Evolutionary conservation across 441 rosid genomes (phyloP).

Genomic region (Gossypium schwendimanii): DNA sequence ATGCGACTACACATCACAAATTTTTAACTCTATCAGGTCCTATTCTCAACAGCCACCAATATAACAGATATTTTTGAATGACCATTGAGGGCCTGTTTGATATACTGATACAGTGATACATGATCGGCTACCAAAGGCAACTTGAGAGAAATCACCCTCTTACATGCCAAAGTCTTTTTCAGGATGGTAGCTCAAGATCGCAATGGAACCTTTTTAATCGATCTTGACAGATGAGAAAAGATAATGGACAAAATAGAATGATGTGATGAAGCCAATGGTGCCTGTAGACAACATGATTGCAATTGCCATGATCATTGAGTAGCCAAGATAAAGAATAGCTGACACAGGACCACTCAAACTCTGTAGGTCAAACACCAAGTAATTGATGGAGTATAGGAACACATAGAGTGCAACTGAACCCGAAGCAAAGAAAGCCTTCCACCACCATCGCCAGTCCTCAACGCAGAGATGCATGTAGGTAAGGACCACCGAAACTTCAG

Average conservation of each 20-base stretch:
- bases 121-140: conserved; percentile 19
- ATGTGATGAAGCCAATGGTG: conserved; percentile 72
- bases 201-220: conserved; percentile 35
- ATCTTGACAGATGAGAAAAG: conserved; percentile 93
- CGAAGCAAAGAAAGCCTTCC: conserved; percentile 98
- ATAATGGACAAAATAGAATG: conserved; percentile 89
- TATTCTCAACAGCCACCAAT: conserved; percentile 13
- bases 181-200: conserved; percentile 15
- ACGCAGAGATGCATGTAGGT: conserved; percentile 99
- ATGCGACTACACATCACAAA: not conserved
- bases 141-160: conserved; percentile 10
- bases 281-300: conserved; percentile 95
- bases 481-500: conserved; percentile 89
- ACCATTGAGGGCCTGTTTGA: conserved; percentile 6
- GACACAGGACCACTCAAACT: conserved; percentile 95
- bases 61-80: conserved; percentile 17
- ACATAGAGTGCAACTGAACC: conserved; percentile 85
- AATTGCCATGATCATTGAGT: conserved; percentile 76
- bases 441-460: conserved; percentile 99
- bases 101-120: conserved; percentile 18
- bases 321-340: conserved; percentile 77
- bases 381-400: conserved; percentile 82
- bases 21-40: conserved; percentile 13
- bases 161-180: conserved; percentile 21
- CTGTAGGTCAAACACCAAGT: conserved; percentile 81